Base-by-base conservation (phyloP, 306 rosid genomes). In the Corylus avellana region DNA sequence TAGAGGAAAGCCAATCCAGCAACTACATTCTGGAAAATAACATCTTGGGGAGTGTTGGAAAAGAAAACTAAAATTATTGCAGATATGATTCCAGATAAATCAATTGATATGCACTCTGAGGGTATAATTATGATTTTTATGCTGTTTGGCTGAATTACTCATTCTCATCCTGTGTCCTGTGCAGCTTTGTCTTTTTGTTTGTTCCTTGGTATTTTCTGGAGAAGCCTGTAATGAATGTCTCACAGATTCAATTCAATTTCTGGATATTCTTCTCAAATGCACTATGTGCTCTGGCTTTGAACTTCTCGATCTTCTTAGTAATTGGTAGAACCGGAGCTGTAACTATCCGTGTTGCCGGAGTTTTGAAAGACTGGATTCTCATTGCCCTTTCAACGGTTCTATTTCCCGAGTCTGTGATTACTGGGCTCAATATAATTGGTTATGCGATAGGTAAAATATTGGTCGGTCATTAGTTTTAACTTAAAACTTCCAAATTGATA, bases 321-420 rank as follows among this genome's bases (percentile, higher is more conserved):
- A 94, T 94, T 71, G 98, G 97, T 69, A 87, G 97, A 94, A 94
- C 97, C 16, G 98, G 98, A 83, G 98, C 98, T 25, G 97, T 94
- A 58, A 94, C 98, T 56, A 81, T 92, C 74, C 91, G 98, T 59
- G 98, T 94, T 56, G 97, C 98, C 25, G 98, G 98, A 46, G 98
- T 94, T 84, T 86, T 94, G 67, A 94, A 94, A 77, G 98, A 94
- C 89, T 94, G 98, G 98, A 92, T 94, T 56, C 85, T 92, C 66
- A 94, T 94, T 83, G 97, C 97, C 80, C 98, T 94, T 69, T 94
- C 98, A 62, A 94, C 97, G 10, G 92, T 92, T 64, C 85, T 94
- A 85, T 94, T 94, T 87, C 98, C 98, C 1, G 98, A 94, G 84
- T 92, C 97, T 72, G 77, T 88, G 8, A 94, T 94, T 76, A 94